These are phyloP conservation scores for Barbatosphaeria neglecta DNA, from an alignment of 495 filamentous ascomycete species.

Conservation along the genomic window DNA sequence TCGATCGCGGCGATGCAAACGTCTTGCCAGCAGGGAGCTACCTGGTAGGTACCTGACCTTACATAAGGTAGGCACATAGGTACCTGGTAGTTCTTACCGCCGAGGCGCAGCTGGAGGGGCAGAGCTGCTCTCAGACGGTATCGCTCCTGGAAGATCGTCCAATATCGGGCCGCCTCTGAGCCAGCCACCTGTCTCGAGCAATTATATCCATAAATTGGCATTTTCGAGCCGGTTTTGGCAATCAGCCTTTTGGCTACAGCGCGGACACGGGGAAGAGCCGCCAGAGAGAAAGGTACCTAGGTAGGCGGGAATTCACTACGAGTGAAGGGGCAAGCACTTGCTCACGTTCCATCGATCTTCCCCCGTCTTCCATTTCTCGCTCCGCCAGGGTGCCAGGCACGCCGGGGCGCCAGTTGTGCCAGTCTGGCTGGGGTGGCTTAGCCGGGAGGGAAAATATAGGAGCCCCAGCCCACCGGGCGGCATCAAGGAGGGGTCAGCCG, in stretches of 20 bases:
- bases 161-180: background rate
- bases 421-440: background rate
- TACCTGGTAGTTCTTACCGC: no score
- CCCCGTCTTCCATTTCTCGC: no score
- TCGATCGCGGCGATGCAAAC: no score
- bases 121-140: background rate
- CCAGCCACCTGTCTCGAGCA: background rate
- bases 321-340: no score
- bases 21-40: no score
- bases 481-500: background rate
- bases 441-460: background rate
- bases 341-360: background rate
- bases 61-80: no score
- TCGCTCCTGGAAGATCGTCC: background rate
- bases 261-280: background rate
- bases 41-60: no score
- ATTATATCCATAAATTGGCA: background rate
- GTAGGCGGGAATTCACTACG: conserved; percentile 2
- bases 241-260: background rate
- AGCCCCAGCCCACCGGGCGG: background rate
- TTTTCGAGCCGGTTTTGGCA: background rate
- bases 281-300: background rate
- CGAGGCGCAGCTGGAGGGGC: no score
- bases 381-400: no score
- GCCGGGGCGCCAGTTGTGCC: no score